Conservation (phyloP, 768 basidiomycete genomes). For the Lactarius quietus region DNA sequence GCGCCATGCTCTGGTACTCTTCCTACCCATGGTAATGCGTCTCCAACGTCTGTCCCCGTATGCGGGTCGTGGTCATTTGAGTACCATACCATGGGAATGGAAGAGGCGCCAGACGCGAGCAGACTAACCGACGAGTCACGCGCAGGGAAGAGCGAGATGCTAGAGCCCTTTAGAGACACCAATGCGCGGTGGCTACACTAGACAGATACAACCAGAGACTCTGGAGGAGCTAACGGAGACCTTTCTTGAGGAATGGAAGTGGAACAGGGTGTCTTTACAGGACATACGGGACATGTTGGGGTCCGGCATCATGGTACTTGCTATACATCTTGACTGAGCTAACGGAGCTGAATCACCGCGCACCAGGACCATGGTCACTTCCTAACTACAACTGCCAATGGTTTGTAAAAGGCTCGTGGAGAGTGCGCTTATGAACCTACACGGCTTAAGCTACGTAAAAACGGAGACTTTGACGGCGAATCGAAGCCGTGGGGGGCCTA, state of each 20-base stretch:
- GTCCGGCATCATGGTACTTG: background rate
- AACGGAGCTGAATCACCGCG: conserved; percentile 1
- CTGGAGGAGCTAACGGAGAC: background rate
- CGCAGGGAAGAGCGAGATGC: background rate
- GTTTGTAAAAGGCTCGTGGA: background rate
- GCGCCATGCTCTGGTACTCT: conserved; percentile 29
- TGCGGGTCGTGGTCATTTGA: conserved; percentile 22
- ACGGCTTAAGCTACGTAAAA: background rate
- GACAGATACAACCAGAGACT: background rate
- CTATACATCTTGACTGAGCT: background rate
- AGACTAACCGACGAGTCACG: conserved; percentile 4
- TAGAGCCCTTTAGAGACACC: background rate
- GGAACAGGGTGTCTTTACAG: background rate
- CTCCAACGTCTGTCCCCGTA: conserved; percentile 15
- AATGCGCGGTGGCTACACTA: background rate
- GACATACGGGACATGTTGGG: background rate
- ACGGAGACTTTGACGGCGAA: background rate
- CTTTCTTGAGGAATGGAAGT: background rate
- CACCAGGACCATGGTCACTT: conserved; percentile 9
- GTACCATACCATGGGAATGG: conserved; percentile 50
- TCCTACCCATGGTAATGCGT: conserved; percentile 33
- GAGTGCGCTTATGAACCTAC: background rate
- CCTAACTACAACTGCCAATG: background rate
- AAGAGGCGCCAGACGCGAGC: conserved; percentile 36
- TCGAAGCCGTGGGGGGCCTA: conserved; percentile 5